Conservation (phyloP, 140 eudicot species). For the Erigeron philadelphicus region DNA sequence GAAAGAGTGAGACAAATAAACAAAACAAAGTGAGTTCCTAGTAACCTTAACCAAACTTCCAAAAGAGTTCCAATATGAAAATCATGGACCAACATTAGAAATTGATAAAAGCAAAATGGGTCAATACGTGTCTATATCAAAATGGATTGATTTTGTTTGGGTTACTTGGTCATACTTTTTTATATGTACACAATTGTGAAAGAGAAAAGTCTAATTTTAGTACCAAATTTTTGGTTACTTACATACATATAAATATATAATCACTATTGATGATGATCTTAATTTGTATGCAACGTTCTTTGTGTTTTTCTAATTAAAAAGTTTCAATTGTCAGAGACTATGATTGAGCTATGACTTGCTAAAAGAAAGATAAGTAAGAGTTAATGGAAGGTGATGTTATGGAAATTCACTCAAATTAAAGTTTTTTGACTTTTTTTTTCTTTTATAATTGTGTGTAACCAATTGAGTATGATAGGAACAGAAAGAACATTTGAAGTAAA, state of each 20-base stretch:
- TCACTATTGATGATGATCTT: background rate
- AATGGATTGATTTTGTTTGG: too few species aligned
- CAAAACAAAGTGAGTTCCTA: background rate
- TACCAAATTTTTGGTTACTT: too few species aligned
- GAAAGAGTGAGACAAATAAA: background rate
- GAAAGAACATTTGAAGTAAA: conserved; percentile 17
- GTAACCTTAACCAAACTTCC: background rate
- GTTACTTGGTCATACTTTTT: too few species aligned
- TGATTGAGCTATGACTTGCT: conserved; percentile 26
- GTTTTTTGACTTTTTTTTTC: background rate
- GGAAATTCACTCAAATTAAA: conserved; percentile 2
- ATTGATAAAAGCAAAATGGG: too few species aligned
- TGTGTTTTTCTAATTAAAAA: background rate
- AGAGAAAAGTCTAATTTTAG: too few species aligned
- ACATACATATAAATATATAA: conserved; percentile 4
- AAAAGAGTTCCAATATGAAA: background rate
- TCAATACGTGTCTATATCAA: too few species aligned
- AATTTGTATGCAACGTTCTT: background rate
- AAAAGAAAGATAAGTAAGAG: conserved; percentile 18
- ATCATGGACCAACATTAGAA: too few species aligned
- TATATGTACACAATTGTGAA: too few species aligned
- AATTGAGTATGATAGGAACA: conserved; percentile 9
- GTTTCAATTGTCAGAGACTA: conserved; percentile 16
- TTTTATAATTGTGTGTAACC: background rate
- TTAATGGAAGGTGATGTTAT: background rate